phyloP scores from a whole-genome alignment of 2,329 filamentous ascomycete genomes.

The Nigrospora oryzae region DNA sequence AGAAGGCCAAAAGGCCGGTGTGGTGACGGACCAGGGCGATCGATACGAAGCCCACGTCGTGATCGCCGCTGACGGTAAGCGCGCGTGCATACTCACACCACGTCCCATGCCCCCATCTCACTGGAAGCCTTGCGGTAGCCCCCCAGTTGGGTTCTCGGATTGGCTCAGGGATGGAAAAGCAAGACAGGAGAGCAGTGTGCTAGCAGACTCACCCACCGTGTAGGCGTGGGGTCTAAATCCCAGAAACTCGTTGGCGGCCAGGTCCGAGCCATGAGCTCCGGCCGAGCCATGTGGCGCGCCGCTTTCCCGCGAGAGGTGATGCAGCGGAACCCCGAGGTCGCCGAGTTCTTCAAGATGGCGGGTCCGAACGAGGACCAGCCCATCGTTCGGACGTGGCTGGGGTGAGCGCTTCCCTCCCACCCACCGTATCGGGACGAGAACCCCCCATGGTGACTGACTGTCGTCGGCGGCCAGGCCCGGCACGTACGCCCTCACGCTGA shows the following conservation, averaged over 20 bases:
- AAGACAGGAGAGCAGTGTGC: neutral
- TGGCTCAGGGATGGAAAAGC: neutral
- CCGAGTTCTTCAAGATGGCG: slow-evolving; percentile 31
- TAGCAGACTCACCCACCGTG: neutral
- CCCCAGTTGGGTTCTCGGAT: too few species aligned
- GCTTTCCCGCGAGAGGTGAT: slow-evolving; percentile 30
- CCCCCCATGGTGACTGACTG: slow-evolving; percentile 8
- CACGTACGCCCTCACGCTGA: slow-evolving; percentile 26
- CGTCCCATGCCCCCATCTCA: neutral
- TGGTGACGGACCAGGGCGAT: slow-evolving; percentile 40
- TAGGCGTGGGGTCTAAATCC: slow-evolving; percentile 32
- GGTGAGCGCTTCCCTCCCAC: slow-evolving; percentile 27
- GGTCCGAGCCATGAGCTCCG: slow-evolving; percentile 30
- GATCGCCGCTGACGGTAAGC: slow-evolving; percentile 33
- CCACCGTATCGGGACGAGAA: slow-evolving; percentile 14
- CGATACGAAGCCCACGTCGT: slow-evolving; percentile 38
- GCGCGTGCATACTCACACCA: neutral
- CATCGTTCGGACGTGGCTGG: slow-evolving; percentile 36
- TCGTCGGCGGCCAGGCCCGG: slow-evolving; percentile 24
- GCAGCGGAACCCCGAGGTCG: slow-evolving; percentile 27
- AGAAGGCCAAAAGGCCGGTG: slow-evolving; percentile 27
- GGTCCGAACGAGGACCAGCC: slow-evolving; percentile 28
- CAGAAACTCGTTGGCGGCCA: slow-evolving; percentile 32
- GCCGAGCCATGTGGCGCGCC: slow-evolving; percentile 34
- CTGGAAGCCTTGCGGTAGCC: too few species aligned